These are phyloP conservation scores for Infundibulicybe gibba DNA, from an alignment of 768 basidiomycete species.

Conservation along the genomic window DNA sequence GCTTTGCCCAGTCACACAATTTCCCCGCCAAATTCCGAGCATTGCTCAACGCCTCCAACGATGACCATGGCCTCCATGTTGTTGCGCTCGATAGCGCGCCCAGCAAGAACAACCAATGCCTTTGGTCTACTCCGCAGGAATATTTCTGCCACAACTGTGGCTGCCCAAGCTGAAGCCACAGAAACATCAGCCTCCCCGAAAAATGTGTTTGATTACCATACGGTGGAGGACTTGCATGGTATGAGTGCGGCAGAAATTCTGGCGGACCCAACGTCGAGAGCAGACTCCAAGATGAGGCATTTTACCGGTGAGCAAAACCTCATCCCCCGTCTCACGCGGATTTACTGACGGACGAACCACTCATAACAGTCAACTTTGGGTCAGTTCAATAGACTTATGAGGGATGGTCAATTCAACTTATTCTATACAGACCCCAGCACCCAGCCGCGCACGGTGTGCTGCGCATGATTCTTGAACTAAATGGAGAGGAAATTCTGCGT, in stretches of 20 bases:
- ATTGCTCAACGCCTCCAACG: slow-evolving; percentile 22
- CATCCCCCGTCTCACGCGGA: neutral
- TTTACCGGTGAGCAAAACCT: slow-evolving; percentile 70
- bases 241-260: slow-evolving; percentile 79
- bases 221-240: slow-evolving; percentile 83
- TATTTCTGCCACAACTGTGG: slow-evolving; percentile 31
- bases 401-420: neutral
- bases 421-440: slow-evolving; percentile 76
- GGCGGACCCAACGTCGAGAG: slow-evolving; percentile 63
- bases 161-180: slow-evolving; percentile 24
- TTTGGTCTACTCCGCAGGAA: slow-evolving; percentile 27
- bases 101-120: slow-evolving; percentile 25
- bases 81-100: slow-evolving; percentile 58
- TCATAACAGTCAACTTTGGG: slow-evolving; percentile 85
- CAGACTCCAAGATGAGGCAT: slow-evolving; percentile 84
- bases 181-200: slow-evolving; percentile 26
- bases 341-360: slow-evolving; percentile 11
- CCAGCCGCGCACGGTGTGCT: slow-evolving; percentile 99
- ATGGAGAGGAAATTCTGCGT: slow-evolving; percentile 92
- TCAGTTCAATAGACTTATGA: slow-evolving; percentile 27
- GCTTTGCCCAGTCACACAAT: slow-evolving; percentile 15
- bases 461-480: slow-evolving; percentile 94
- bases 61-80: slow-evolving; percentile 61
- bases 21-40: slow-evolving; percentile 33
- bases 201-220: slow-evolving; percentile 61